Percentiles rank a stretch among this genome's conserved stretches.
Conservation (phyloP, 176 grass and related monocot species). For the Typha latifolia region DNA sequence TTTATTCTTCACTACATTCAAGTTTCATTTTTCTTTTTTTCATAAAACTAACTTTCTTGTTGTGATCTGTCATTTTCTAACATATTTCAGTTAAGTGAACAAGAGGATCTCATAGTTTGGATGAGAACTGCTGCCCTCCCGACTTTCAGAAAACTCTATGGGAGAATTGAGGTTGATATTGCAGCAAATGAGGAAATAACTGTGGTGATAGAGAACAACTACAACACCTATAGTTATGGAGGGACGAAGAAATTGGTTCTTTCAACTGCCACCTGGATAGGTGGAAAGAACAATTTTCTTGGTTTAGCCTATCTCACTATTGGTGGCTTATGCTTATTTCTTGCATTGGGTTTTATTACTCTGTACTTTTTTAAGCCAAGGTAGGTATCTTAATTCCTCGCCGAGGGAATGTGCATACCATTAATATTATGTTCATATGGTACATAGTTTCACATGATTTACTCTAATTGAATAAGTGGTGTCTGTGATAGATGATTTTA, state of each 20-base stretch:
- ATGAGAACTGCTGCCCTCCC: constrained; percentile 90
- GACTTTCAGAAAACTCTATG: constrained; percentile 89
- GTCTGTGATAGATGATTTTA: too few relatives aligned
- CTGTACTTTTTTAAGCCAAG: constrained; percentile 82
- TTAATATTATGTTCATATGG: not conserved
- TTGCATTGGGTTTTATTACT: constrained; percentile 50
- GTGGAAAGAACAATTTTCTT: constrained; percentile 84
- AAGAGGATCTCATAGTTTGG: constrained; percentile 98
- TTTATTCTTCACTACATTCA: not conserved
- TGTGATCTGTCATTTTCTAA: not conserved
- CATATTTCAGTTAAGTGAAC: constrained; percentile 64
- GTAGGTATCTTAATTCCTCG: constrained; percentile 24
- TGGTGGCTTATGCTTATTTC: constrained; percentile 57
- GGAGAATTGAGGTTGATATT: constrained; percentile 75
- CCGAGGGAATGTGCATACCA: not conserved
- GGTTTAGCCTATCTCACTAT: constrained; percentile 65
- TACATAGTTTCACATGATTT: not conserved
- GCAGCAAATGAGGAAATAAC: constrained; percentile 53
- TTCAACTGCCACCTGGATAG: constrained; percentile 88
- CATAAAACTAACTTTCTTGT: not conserved
- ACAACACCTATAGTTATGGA: constrained; percentile 89
- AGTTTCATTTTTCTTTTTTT: constrained; percentile 4
- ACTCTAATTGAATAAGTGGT: not conserved
- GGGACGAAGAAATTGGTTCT: constrained; percentile 73
- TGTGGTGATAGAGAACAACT: constrained; percentile 87